Conservation (phyloP, 352 stramenopile genomes). For the Thalassiosira exigua region DNA sequence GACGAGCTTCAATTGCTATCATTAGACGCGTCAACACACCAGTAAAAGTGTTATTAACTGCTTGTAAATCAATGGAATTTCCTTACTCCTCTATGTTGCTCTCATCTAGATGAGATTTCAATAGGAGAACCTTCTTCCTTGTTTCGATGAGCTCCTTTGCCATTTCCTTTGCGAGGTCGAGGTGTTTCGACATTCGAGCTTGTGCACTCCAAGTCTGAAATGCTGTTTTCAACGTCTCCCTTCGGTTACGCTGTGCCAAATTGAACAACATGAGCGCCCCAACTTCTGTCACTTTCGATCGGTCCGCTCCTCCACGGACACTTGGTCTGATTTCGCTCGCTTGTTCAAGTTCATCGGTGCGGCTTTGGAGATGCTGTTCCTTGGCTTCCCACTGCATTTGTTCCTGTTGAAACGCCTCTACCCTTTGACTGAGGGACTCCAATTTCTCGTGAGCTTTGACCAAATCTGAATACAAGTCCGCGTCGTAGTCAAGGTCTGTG, state of each 20-base stretch:
- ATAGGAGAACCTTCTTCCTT: slow-evolving; percentile 51
- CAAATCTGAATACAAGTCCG: slow-evolving; percentile 47
- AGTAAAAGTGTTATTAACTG: too few species aligned
- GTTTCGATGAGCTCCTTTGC: slow-evolving; percentile 54
- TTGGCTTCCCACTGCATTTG: slow-evolving; percentile 52
- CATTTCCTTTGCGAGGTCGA: slow-evolving; percentile 57
- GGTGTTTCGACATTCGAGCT: slow-evolving; percentile 43
- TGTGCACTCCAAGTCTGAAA: slow-evolving; percentile 52
- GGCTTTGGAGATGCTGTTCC: slow-evolving; percentile 35
- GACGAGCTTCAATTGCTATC: too few species aligned
- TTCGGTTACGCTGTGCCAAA: slow-evolving; percentile 31
- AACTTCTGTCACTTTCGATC: slow-evolving; percentile 50
- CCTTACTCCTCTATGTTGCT: not conserved
- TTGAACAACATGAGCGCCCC: slow-evolving; percentile 36
- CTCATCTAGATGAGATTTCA: slow-evolving; percentile 55
- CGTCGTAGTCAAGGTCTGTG: slow-evolving; percentile 24
- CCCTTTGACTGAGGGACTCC: slow-evolving; percentile 43
- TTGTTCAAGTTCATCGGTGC: slow-evolving; percentile 52
- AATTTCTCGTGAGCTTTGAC: slow-evolving; percentile 56
- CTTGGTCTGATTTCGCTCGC: slow-evolving; percentile 31
- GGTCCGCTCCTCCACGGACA: slow-evolving; percentile 7
- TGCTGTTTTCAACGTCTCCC: slow-evolving; percentile 19
- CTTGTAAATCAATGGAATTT: not conserved
- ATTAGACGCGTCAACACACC: too few species aligned
- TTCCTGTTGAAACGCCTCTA: slow-evolving; percentile 46